These are phyloP conservation scores for Pythium coloratum DNA, from an alignment of 352 stramenopile species.

Conservation along the genomic window DNA sequence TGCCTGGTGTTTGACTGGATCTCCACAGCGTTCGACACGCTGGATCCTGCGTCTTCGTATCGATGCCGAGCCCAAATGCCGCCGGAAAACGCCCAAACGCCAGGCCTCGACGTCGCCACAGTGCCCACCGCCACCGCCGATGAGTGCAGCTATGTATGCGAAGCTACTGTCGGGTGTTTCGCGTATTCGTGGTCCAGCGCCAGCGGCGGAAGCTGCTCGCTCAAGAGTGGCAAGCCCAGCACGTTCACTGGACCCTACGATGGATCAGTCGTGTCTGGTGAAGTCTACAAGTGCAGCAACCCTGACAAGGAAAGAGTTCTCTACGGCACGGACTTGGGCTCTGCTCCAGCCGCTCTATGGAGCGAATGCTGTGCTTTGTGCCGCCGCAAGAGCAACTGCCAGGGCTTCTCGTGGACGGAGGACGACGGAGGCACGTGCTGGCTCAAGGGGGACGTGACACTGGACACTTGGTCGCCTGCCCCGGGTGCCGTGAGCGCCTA, in stretches of 20 bases:
- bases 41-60: neutral
- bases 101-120: neutral
- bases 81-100: neutral
- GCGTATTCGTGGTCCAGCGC: neutral
- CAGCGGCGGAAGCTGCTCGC: neutral
- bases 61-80: neutral
- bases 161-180: neutral
- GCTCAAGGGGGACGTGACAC: constrained; percentile 32
- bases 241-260: neutral
- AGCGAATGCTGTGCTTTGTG: constrained; percentile 1
- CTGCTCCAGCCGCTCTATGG: neutral
- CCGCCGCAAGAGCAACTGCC: neutral
- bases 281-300: neutral
- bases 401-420: constrained; percentile 36
- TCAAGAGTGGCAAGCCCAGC: neutral
- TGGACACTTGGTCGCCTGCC: too few species aligned
- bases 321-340: neutral
- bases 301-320: neutral
- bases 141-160: neutral
- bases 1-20: neutral
- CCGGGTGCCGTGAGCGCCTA: neutral
- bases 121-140: neutral
- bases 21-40: neutral
- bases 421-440: constrained; percentile 53
- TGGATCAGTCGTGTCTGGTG: neutral